A percentile compares a stretch with the other conserved stretches of the same genome.
phyloP scores from a whole-genome alignment of 2,329 filamentous ascomycete species.

The Trichoderma brevicompactum region DNA sequence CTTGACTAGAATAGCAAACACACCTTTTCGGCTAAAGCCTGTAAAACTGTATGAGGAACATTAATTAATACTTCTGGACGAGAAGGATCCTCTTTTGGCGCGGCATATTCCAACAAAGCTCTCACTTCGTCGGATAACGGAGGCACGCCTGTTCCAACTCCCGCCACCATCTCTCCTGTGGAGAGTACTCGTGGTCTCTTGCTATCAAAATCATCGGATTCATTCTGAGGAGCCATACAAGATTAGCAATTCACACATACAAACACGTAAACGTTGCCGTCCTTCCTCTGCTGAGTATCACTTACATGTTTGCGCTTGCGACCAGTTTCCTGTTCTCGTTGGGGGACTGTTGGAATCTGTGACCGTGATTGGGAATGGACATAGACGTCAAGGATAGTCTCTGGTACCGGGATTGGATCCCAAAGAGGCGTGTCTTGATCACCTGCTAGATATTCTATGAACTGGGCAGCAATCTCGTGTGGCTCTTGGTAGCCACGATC shows the following conservation, averaged over 20 bases:
- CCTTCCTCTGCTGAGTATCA: not conserved
- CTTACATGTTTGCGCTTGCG: constrained; percentile 58
- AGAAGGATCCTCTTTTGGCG: constrained; percentile 26
- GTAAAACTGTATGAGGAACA: constrained; percentile 44
- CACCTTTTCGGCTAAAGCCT: constrained; percentile 48
- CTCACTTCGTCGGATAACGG: constrained; percentile 42
- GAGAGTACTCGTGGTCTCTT: constrained; percentile 40
- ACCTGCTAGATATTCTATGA: constrained; percentile 49
- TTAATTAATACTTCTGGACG: constrained; percentile 34
- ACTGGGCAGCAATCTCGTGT: constrained; percentile 52
- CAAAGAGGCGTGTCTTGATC: constrained; percentile 48
- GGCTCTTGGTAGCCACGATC: constrained; percentile 48
- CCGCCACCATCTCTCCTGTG: constrained; percentile 31
- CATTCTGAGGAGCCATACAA: constrained; percentile 35
- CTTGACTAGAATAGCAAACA: constrained; percentile 1
- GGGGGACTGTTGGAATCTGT: constrained; percentile 36
- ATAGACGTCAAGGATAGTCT: constrained; percentile 55
- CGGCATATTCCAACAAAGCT: constrained; percentile 37
- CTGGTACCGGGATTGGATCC: constrained; percentile 53
- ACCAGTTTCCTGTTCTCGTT: constrained; percentile 35
- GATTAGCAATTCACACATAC: not conserved
- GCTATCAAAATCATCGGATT: constrained; percentile 39
- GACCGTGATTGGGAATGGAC: constrained; percentile 44
- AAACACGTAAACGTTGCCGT: not conserved
- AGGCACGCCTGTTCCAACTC: constrained; percentile 35